These are phyloP conservation scores for Anthoceros angustus DNA, from an alignment of 225 moss, liverwort and hornwort genomes.

Conservation along the genomic window DNA sequence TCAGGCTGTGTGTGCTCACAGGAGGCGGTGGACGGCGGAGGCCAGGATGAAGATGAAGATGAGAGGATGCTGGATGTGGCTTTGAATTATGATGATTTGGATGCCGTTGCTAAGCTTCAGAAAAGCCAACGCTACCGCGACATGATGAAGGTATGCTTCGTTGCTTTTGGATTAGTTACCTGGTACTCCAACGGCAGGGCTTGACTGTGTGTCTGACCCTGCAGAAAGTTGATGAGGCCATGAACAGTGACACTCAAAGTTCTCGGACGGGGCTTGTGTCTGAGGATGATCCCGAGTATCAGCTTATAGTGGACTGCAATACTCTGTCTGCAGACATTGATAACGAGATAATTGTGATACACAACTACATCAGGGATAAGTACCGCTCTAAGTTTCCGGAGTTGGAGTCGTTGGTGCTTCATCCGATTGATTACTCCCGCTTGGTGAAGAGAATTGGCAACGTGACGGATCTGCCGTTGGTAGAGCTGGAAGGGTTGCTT, in stretches of 20 bases:
- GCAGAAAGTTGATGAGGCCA: constrained; percentile 93
- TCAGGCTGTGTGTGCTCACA: constrained; percentile 44
- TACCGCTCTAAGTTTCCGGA: constrained; percentile 92
- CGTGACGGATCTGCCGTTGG: constrained; percentile 86
- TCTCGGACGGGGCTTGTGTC: constrained; percentile 56
- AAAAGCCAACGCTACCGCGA: constrained; percentile 70
- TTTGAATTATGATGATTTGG: constrained; percentile 68
- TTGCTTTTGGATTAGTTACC: too few species aligned
- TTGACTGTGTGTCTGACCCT: constrained; percentile 6
- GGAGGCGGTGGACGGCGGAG: constrained; percentile 49
- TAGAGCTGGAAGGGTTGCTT: constrained; percentile 76
- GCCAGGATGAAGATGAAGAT: constrained; percentile 42
- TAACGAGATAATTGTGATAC: constrained; percentile 77
- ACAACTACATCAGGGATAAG: constrained; percentile 83
- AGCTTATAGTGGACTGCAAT: constrained; percentile 91
- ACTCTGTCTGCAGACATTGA: constrained; percentile 87
- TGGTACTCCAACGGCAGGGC: too few species aligned
- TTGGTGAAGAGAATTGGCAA: constrained; percentile 83
- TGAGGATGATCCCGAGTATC: constrained; percentile 91
- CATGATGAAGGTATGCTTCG: constrained; percentile 50
- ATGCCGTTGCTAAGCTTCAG: constrained; percentile 78
- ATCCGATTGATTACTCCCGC: constrained; percentile 95
- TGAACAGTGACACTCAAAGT: constrained; percentile 34
- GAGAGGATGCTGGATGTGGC: constrained; percentile 63
- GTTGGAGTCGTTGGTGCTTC: constrained; percentile 82